Conservation (phyloP, 495 filamentous ascomycete species). For the Mytilinidion resinicola region DNA sequence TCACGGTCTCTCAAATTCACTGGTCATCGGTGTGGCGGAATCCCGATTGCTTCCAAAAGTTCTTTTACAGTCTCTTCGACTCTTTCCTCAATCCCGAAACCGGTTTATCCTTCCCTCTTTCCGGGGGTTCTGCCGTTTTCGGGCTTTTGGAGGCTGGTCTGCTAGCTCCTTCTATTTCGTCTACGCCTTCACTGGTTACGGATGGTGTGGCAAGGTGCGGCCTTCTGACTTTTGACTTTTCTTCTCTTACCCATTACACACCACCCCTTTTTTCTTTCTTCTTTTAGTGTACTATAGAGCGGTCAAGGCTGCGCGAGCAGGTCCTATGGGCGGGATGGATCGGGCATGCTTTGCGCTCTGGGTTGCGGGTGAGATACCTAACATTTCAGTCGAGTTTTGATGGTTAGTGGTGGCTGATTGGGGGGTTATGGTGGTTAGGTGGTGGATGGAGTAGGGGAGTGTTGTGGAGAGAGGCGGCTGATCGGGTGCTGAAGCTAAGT, state of each 20-base stretch:
- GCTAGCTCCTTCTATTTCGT: constrained; percentile 15
- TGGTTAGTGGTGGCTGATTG: too few species aligned
- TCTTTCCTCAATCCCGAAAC: neutral
- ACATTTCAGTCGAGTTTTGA: too few species aligned
- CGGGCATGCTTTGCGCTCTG: too few species aligned
- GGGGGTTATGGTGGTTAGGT: too few species aligned
- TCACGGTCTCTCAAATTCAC: constrained; percentile 7
- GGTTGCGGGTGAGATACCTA: too few species aligned
- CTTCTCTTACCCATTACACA: neutral
- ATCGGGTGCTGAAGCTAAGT: too few species aligned
- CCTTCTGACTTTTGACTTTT: neutral
- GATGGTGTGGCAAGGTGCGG: neutral
- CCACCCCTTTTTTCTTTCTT: neutral
- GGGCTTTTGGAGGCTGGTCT: neutral
- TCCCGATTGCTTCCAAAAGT: constrained; percentile 28
- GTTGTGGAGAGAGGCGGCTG: too few species aligned
- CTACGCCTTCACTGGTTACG: constrained; percentile 19
- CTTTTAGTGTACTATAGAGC: constrained; percentile 5
- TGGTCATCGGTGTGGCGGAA: constrained; percentile 12
- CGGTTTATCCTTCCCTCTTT: constrained; percentile 2
- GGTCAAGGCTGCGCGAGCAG: neutral
- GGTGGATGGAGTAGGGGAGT: too few species aligned
- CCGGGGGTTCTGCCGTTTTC: neutral
- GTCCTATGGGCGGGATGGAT: too few species aligned
- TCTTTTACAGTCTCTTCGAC: constrained; percentile 5